Evolutionary conservation across 345 rosid genomes (phyloP).

Genomic region (Salix udensis): DNA sequence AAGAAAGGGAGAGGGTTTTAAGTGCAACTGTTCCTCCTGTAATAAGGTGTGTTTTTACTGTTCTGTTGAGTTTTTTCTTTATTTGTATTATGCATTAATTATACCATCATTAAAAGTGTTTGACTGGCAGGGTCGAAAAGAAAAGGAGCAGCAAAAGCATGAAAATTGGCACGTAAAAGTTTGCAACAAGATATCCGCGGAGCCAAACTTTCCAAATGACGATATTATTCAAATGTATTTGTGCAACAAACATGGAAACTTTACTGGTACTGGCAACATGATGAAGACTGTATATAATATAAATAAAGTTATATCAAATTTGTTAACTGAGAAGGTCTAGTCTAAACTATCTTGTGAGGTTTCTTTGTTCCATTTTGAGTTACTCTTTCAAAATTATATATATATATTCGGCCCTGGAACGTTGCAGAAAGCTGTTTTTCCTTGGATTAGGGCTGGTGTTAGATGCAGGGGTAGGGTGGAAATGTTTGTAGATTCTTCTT

Average conservation of each 20-base stretch:
- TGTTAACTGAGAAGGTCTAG: not conserved
- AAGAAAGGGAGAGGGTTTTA: slow-evolving; percentile 56
- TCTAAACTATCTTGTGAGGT: not conserved
- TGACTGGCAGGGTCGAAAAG: slow-evolving; percentile 41
- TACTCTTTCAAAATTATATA: not conserved
- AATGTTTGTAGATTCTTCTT: not conserved
- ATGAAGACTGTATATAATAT: not conserved
- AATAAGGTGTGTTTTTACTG: slow-evolving; percentile 34
- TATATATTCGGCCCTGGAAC: not conserved
- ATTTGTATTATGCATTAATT: not conserved
- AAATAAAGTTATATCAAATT: not conserved
- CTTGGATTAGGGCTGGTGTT: not conserved
- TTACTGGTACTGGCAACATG: slow-evolving; percentile 34
- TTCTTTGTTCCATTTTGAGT: not conserved
- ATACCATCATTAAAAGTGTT: slow-evolving; percentile 3
- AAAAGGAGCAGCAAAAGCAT: slow-evolving; percentile 54
- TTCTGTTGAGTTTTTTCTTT: not conserved
- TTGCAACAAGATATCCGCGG: slow-evolving; percentile 54
- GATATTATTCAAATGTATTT: slow-evolving; percentile 67
- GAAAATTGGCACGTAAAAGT: slow-evolving; percentile 69
- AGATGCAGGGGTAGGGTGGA: not conserved
- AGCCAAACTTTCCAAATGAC: slow-evolving; percentile 59
- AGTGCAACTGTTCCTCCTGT: slow-evolving; percentile 63
- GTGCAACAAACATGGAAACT: slow-evolving; percentile 42
- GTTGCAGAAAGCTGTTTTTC: not conserved